Base-by-base conservation (phyloP, 306 rosid species). In the Arachis hypogaea region DNA sequence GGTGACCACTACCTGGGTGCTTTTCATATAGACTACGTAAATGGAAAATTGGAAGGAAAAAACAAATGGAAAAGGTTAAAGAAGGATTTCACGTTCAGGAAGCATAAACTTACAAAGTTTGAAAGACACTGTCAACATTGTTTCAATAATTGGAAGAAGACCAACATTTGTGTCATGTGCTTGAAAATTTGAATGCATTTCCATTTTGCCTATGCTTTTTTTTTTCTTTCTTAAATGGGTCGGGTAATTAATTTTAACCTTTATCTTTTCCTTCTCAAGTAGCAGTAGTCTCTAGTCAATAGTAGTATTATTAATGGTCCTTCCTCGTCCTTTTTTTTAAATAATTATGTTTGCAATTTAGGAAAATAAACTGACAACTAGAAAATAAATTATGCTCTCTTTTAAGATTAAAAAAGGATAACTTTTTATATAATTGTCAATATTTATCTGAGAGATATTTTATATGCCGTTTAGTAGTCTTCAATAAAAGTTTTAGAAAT, bases 111-210 rank as follows among this genome's bases (percentile, higher is more conserved):
- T 52, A 14, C 7, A 8, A 52, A 74, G 42, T 49, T 64, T 74
- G 47, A 4, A 75, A 66, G 3, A 14, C 66, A 55, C 3, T 6
- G 69, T 22, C 54, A 59, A 60, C 12, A 69, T 11, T 54, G 44
- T 68, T 52, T 52, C 47, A 63, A 47, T 74, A 40, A 73, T 59
- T 22, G 77, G 77, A 33, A 33, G 49, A 74, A 62, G 62, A 74
- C 52, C 36, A 55, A 66, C 59, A 55, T 29, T 46, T 14, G 11
- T 36, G 68, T 38, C 80, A 80, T 74, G 66, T 66, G 22, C 58
- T 16, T 58, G 65, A 75, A 75, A 56, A 42, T 29, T 3, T 33
- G 42, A 80, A 66, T 46, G 59, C 18, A 57, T 41, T 66, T 73
- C 46, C 70, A 30, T 66, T 73, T 60, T 50, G 70, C 57, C 58